These are phyloP conservation scores for Venturia aucupariae DNA, from an alignment of 2,329 filamentous ascomycete genomes.

Conservation along the genomic window DNA sequence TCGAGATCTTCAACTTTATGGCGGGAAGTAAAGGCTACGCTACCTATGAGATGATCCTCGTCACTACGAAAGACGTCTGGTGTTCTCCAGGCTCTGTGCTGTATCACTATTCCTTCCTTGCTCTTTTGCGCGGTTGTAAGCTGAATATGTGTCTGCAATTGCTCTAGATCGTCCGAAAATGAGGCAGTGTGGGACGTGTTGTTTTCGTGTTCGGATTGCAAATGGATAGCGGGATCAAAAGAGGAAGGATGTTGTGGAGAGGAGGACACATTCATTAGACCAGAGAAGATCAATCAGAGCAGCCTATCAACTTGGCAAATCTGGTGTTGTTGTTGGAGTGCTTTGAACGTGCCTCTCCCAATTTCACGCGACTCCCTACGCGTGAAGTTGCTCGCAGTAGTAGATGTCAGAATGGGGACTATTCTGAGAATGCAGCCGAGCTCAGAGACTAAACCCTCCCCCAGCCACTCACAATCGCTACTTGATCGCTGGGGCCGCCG, in stretches of 20 bases:
- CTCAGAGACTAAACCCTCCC: too few relatives aligned
- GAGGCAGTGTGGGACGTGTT: conserved; percentile 16
- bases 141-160: conserved; percentile 31
- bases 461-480: not conserved
- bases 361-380: conserved; percentile 1
- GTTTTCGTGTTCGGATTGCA: conserved; percentile 35
- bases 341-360: not conserved
- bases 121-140: conserved; percentile 36
- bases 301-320: not conserved
- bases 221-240: conserved; percentile 42
- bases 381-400: too few relatives aligned
- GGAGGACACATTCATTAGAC: not conserved
- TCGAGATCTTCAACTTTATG: conserved; percentile 21
- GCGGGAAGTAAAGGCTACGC: not conserved
- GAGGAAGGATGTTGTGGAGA: conserved; percentile 32
- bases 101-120: conserved; percentile 39
- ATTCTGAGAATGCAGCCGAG: too few relatives aligned
- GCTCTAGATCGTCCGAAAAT: conserved; percentile 39
- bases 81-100: conserved; percentile 40
- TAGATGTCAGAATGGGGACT: too few relatives aligned
- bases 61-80: conserved; percentile 42
- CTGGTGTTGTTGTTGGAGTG: not conserved
- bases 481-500: not conserved
- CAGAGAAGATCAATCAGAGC: not conserved
- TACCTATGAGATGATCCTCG: conserved; percentile 29